Base-by-base conservation (phyloP, 2,329 filamentous ascomycete genomes). In the Alternaria arbusti region DNA sequence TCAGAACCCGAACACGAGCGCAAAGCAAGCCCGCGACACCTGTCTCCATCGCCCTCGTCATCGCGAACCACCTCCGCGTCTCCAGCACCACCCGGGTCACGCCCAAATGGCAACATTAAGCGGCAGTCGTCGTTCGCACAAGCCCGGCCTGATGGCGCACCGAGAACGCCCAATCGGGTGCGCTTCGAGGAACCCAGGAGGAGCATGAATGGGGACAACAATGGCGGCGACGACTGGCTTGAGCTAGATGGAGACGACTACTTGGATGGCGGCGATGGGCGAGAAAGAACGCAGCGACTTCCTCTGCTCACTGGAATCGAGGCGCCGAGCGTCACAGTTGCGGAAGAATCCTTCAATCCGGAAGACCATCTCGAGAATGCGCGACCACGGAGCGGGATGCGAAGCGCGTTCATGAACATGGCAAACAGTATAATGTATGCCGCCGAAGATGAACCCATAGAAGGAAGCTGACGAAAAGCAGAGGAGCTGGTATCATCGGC, bases 331-430 rank as follows among this genome's bases (percentile, higher is more conserved):
- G 86, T 91, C 50, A 89, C 92, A 11, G 82, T 97, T 51, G 92
- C 85, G 81, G 83, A 84, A 25, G 85, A 88, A 59, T 73, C 81
- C 3, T 81, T 86, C 62, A 85, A 87, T 59, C 84, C 86, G 0
- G 86, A 88, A 70, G 86, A 89, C 55, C 81, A 88, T 63, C 77
- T 90, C 60, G 87, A 89, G 70, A 84, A 80, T 66, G 85, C 87
- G 20, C 86, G 94, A 60, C 94, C 95, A 50, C 95, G 95, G 82
- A 97, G 93, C 61, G 91, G 91, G 6, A 86, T 98, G 82, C 86
- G 87, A 66, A 93, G 91, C 78, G 95, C 96, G 4, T 98, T 99
- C 72, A 97, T 98, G 94, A 99, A 99, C 82, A 99, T 99, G 96
- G 95, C 96, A 67, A 99, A 99, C 83, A 96, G 92, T 73, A 99